phyloP scores from a whole-genome alignment of 1,139 yeast genomes.

The Yamadazyma friedrichii region DNA sequence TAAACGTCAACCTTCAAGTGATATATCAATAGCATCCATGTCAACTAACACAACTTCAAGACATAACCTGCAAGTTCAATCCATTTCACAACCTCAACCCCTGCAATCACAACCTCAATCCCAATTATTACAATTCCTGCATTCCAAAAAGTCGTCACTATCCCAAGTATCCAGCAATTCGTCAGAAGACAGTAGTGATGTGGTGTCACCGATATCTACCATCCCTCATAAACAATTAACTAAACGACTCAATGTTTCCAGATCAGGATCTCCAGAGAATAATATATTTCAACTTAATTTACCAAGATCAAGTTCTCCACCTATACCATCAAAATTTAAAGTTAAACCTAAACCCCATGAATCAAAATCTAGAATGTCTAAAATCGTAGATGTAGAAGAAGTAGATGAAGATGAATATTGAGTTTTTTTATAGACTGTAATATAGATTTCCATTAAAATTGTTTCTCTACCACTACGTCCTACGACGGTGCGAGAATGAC shows the following conservation, averaged over 20 bases:
- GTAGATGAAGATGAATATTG: constrained; percentile 15
- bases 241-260: constrained; percentile 1
- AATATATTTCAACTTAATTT: constrained; percentile 5
- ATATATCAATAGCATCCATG: constrained; percentile 34
- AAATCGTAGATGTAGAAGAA: constrained; percentile 22
- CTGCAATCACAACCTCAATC: neutral
- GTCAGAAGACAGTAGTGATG: constrained; percentile 33
- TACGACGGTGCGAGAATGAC: neutral
- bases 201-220: constrained; percentile 6
- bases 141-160: constrained; percentile 28
- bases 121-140: constrained; percentile 9
- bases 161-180: constrained; percentile 40
- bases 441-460: neutral
- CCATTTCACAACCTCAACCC: neutral
- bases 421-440: neutral
- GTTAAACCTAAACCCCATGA: neutral
- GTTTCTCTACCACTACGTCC: neutral
- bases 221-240: constrained; percentile 1
- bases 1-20: constrained; percentile 36
- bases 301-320: constrained; percentile 36
- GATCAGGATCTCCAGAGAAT: constrained; percentile 7
- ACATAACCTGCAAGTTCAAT: constrained; percentile 5
- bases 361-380: constrained; percentile 10
- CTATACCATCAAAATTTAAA: constrained; percentile 26
- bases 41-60: constrained; percentile 29